Evolutionary conservation across 2,329 filamentous ascomycete genomes (phyloP).

Genomic region (Penicillium nordicum): DNA sequence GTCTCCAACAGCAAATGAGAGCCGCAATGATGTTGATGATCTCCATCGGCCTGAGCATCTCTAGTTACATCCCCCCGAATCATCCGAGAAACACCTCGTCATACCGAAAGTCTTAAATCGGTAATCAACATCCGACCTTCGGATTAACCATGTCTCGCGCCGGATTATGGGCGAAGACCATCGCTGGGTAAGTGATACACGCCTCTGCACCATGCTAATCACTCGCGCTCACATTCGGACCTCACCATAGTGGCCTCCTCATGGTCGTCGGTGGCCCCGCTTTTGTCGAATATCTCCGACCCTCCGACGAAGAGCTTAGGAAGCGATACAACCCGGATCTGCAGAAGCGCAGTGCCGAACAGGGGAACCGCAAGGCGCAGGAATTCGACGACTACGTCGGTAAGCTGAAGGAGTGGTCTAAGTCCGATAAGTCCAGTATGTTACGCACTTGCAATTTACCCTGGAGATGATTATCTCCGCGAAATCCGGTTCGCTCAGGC

Average conservation of each 20-base stretch:
- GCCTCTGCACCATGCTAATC: slow-evolving; percentile 7
- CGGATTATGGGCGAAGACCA: slow-evolving; percentile 63
- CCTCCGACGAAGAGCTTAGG: slow-evolving; percentile 89
- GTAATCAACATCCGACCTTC: background rate
- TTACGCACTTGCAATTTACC: background rate
- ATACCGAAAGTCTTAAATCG: background rate
- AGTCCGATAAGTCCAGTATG: slow-evolving; percentile 85
- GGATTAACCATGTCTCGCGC: slow-evolving; percentile 40
- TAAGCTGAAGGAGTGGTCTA: slow-evolving; percentile 81
- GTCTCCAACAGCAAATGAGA: slow-evolving; percentile 13
- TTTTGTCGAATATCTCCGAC: slow-evolving; percentile 67
- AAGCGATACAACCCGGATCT: slow-evolving; percentile 88
- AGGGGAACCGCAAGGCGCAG: slow-evolving; percentile 69
- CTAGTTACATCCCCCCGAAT: background rate
- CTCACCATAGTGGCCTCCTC: slow-evolving; percentile 59
- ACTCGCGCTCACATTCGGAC: slow-evolving; percentile 2
- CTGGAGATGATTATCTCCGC: background rate
- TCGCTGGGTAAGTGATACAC: slow-evolving; percentile 57
- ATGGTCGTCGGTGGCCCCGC: slow-evolving; percentile 82
- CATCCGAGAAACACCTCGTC: background rate
- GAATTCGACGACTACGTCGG: slow-evolving; percentile 87
- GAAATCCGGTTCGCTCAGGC: background rate
- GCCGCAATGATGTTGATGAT: slow-evolving; percentile 20
- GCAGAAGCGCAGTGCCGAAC: slow-evolving; percentile 81
- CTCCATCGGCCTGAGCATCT: slow-evolving; percentile 2